phyloP scores from a whole-genome alignment of 768 basidiomycete genomes.

The Gautieria morchelliformis region DNA sequence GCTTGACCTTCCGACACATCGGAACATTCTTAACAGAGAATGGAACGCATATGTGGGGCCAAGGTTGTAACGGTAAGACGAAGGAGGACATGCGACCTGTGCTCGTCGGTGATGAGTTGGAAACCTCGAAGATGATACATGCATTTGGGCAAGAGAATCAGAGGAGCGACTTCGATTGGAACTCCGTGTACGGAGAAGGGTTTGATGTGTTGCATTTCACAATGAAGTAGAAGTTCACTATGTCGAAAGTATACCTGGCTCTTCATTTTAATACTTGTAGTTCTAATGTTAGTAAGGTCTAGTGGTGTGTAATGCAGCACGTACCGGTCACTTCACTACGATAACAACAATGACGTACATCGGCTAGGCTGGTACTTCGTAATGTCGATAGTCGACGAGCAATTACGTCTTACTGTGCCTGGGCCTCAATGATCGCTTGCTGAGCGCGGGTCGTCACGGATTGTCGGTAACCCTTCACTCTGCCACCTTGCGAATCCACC shows the following conservation, averaged over 20 bases:
- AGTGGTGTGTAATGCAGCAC: too few relatives aligned
- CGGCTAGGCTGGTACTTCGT: too few relatives aligned
- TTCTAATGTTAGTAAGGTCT: too few relatives aligned
- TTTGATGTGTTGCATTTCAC: conserved; percentile 59
- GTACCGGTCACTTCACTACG: too few relatives aligned
- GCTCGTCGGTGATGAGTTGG: conserved; percentile 40
- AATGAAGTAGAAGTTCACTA: background rate
- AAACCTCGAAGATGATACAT: conserved; percentile 33
- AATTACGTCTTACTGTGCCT: too few relatives aligned
- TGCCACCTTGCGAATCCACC: conserved; percentile 71
- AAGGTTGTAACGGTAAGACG: conserved; percentile 60
- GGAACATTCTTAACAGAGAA: conserved; percentile 60
- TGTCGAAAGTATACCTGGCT: background rate
- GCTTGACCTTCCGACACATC: conserved; percentile 70
- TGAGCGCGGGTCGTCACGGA: background rate
- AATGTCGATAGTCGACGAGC: too few relatives aligned
- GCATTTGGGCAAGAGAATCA: conserved; percentile 75
- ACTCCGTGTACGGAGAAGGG: conserved; percentile 51
- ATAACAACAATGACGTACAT: too few relatives aligned
- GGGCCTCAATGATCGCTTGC: background rate
- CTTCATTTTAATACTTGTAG: too few relatives aligned
- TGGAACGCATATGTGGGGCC: conserved; percentile 53
- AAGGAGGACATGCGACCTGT: conserved; percentile 44
- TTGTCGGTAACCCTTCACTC: conserved; percentile 46
- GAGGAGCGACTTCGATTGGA: conserved; percentile 62